phyloP scores from a whole-genome alignment of 306 rosid species.

The Prunus dulcis region DNA sequence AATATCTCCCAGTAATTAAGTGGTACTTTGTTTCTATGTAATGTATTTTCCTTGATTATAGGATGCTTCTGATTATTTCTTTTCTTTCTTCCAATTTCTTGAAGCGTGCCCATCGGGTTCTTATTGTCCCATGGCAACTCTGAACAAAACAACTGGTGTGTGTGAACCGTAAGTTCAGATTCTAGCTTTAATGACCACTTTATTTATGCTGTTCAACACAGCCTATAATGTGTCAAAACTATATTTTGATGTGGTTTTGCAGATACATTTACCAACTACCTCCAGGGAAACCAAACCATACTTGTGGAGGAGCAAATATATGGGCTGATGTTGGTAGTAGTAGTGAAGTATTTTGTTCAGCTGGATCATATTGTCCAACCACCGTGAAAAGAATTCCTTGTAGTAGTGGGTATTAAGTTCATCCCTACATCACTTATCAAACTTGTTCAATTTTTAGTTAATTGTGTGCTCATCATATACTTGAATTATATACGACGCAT shows the following conservation, averaged over 20 bases:
- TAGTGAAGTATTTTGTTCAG: constrained; percentile 77
- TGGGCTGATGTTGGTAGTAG: constrained; percentile 85
- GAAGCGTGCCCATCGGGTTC: constrained; percentile 98
- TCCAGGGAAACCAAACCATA: constrained; percentile 71
- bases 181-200: constrained; percentile 8
- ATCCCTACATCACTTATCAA: constrained; percentile 10
- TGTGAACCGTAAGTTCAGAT: constrained; percentile 90
- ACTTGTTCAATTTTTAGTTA: neutral
- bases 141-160: constrained; percentile 68
- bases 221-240: neutral
- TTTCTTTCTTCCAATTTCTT: constrained; percentile 29
- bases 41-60: constrained; percentile 5
- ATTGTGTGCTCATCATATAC: neutral
- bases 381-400: constrained; percentile 56
- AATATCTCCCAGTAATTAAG: neutral
- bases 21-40: constrained; percentile 6
- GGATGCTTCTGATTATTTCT: constrained; percentile 30
- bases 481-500: neutral
- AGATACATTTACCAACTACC: constrained; percentile 92
- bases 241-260: constrained; percentile 25
- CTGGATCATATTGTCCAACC: constrained; percentile 91
- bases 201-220: constrained; percentile 10
- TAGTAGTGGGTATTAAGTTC: constrained; percentile 67
- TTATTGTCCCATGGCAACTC: constrained; percentile 76
- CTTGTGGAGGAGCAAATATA: constrained; percentile 90